Evolutionary conservation across 441 rosid genomes (phyloP), one percentile per base, ranked within the genome.

Genomic region (Populus hybrid): DNA sequence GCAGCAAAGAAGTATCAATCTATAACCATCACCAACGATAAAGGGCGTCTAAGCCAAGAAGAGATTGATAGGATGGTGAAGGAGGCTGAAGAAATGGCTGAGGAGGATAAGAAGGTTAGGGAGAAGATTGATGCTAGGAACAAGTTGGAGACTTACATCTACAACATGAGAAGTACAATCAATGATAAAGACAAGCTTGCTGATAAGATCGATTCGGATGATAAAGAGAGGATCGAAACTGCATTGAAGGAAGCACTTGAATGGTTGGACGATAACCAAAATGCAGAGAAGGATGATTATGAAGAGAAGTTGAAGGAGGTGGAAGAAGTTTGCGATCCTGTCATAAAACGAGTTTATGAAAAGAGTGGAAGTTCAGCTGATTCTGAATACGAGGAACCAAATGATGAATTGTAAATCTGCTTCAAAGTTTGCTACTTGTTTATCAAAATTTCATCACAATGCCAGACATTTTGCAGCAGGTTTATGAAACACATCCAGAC

Each of bases 1-100:
- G 88, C 83, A 18, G 88, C 86, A 2, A 87, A 79, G 82, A 86
- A 83, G 57, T 81, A 87, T 6, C 75, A 86, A 73, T 78, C 86
- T 4, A 86, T 89, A 68, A 86, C 90, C 40, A 88, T 91, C 76
- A 85, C 87, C 1, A 82, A 86, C 32, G 85, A 87, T 30, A 85
- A 88, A 69, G 91, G 91, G 72, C 84, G 89, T 38, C 83, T 87
- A 12, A 84, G 87, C 70, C 78, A 87, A 78, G 89, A 86, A 72
- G 95, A 89, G 87, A 88, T 88, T 5, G 88, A 87, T 1, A 76
- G 83, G 30, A 88, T 86, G 91, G 84, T 88, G 35, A 83, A 78
- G 79, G 95, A 89, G 74, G 91, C 91, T 2, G 90, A 89, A 83
- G 82, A 82, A 61, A 85, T 86, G 69, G 90, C 89, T 0, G 91